Evolutionary conservation across 306 rosid genomes (phyloP), one percentile per base, ranked within the genome.

Genomic region (Gynostemma pentaphyllum): DNA sequence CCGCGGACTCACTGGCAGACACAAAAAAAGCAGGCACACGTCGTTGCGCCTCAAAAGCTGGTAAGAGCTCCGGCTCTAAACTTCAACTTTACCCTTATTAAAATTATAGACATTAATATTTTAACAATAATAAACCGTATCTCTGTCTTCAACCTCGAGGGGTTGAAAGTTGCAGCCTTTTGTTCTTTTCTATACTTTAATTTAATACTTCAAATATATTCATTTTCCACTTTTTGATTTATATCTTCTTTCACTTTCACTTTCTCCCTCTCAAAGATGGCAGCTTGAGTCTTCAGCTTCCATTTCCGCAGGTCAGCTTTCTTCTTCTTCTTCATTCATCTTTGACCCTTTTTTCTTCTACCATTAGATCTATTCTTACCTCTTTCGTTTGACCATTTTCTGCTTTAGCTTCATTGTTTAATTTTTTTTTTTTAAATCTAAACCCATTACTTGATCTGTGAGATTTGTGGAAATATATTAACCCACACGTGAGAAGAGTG

Each of bases 101-200:
- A 57, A 30, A n/a, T n/a, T 29, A 41, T 37, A 9, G 41, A 28
- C 34, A 16, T 55, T 55, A 21, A 10, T 32, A 55, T 55, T n/a
- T n/a, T 27, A 55, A 60, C 39, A 60, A 6, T 21, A 60, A 22
- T 60, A 39, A 60, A 6, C 65, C 65, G 65, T 60, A 60, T 60
- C 47, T 60, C 34, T 60, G 65, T 59, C 72, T 48, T 72, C 62
- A 67, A 71, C 74, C 44, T 59, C 63, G 69, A 74, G 70, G 67
- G 83, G 72, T 82, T 72, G 78, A 74, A 78, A 69, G 42, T 70
- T 80, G 47, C 76, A 74, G 82, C 76, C 81, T 76, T 79, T 89
- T 60, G 48, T 5, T 60, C 30, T 21, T 60, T 74, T 44, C 34
- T n/a, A 36, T 22, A 40, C 48, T 72, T 49, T 4, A 7, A 62